Base-by-base conservation (phyloP, 108 stramenopile species). In the Pseudonitzschia delicatissima region DNA sequence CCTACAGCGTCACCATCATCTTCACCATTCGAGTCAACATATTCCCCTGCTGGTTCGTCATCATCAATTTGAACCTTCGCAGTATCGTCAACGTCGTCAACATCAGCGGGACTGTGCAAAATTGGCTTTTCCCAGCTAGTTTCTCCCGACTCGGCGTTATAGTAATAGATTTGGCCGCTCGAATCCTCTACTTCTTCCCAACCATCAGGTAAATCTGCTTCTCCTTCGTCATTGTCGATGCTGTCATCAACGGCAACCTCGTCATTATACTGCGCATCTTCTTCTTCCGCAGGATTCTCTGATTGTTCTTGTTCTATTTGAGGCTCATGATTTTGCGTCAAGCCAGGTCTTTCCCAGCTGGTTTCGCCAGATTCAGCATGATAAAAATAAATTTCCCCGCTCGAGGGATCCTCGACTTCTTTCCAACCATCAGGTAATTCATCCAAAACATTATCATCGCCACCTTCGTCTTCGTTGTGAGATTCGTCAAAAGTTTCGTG, bases 401-500 rank as follows among this genome's bases (percentile, higher is more conserved):
- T 71, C 25, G 58, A 69, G 76, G 76, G 20, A 33, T 74, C 59
- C 35, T 32, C 45, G 27, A 59, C 49, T 60, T 80, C 80, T 1
- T 47, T 47, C 90, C 90, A 92, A 17, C 73, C 85, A n/a, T 67
- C 72, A 44, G 78, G 74, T n/a, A 84, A 25, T 32, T 76, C 53
- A 5, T 81, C 81, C 0, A 63, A 65, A 37, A 50, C 39, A 39
- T 69, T 60, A 40, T 81, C 81, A 6, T 63, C 28, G 32, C 66
- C 35, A 25, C 72, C 42, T 28, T 44, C 48, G 15, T 12, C 45
- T 40, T 66, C 64, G 26, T 48, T 57, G 20, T 37, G 17, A 27
- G 8, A 11, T 15, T 27, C 52, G 3, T 53, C 26, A 11, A 33
- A 27, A n/a, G 4, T 27, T 5, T 2, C 21, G 13, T 55, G 42